Base-by-base conservation (phyloP, 2,329 filamentous ascomycete genomes). In the Colletotrichum eremochloae region DNA sequence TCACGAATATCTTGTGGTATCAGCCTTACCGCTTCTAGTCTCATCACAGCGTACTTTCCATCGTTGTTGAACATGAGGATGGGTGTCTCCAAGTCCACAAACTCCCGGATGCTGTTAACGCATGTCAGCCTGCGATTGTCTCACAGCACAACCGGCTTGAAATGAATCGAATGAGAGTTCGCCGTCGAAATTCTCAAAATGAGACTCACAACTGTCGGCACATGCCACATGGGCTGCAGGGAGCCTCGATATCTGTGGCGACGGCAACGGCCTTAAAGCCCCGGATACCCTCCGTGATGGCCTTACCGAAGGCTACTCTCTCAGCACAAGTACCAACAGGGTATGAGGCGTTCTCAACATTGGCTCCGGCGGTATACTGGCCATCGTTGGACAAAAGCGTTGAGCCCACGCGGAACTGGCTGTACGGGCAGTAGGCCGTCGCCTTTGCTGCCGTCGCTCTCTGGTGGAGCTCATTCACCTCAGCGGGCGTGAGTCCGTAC, bases 301-400 rank as follows among this genome's bases (percentile, higher is more conserved):
- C 96, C 50, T 91, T 94, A 9, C 90, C 93, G 75, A 98, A 87
- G 1, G 94, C 95, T n/a, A 96, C 94, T 71, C 96, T 88, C 87
- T 99, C 96, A 18, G 96, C 96, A 82, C 96, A 98, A 3, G 94
- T 97, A n/a, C 94, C 94, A 7, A 98, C 95, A 0, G 96, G 96
- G 80, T 97, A 98, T 38, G 93, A 86, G 1, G 94, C 95, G 80
- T 98, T 98, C 84, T 99, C 96, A 74, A 98, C 91, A 80, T 97
- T 97, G 74, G 94, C 95, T 67, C 96, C 96, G 57, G 88, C 85
- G 69, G 95, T 86, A 76, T 87, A 90, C 69, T 83, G 81, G 3
- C 87, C 88, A 40, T 86, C 82, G 14, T 81, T 79, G 48, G 80
- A 80, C 74, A 98, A 90, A 73, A 98, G 83, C 44, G 93, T 91